Evolutionary conservation across 2,329 filamentous ascomycete species (phyloP), one percentile per base, ranked within the genome.

Genomic region (Fusarium heterosporum): DNA sequence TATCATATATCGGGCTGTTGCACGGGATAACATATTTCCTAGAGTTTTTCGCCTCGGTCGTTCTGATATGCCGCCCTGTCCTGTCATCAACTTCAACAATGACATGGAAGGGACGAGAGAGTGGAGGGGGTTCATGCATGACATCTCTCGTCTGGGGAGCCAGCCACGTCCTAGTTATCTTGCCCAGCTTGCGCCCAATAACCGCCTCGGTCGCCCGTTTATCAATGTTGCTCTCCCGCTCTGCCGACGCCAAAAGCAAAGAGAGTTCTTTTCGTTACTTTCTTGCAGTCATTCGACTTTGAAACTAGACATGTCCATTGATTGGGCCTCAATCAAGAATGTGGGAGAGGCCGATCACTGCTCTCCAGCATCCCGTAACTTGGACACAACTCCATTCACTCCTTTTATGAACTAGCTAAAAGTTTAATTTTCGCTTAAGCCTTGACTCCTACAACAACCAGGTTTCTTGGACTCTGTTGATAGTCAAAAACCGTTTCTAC

Each of bases 401-500:
- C 65, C 61, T 54, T 39, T 62, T 58, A 32, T 11, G 49, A 58
- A 28, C 58, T 66, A 66, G 65, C 34, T 22, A 12, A 61, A 66
- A 61, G 43, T 51, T 48, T 71, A 64, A 58, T 43, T 45, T 83
- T 72, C 85, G 87, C 81, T 97, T 97, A 48, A 36, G 34, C 34
- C 34, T 36, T 36, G 34, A 98, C 85, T 1, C 95, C 96, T 29
- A 98, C 94, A 6, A 99, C 91, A 3, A 97, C 95, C 73, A 98
- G 78, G 78, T 99, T 98, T 64, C 96, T 84, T 46, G 96, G 96
- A 76, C 93, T 97, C 75, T 91, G 80, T 36, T 80, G 82, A 77
- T 97, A 97, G 69, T 97, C 93, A 80, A 98, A 98, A 6, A 97
- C 93, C 1, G 91, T 85, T 81, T 98, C 93, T 7, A 97, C 94